Conservation (phyloP, 331 rosid genomes). For the Quercus phellos region DNA sequence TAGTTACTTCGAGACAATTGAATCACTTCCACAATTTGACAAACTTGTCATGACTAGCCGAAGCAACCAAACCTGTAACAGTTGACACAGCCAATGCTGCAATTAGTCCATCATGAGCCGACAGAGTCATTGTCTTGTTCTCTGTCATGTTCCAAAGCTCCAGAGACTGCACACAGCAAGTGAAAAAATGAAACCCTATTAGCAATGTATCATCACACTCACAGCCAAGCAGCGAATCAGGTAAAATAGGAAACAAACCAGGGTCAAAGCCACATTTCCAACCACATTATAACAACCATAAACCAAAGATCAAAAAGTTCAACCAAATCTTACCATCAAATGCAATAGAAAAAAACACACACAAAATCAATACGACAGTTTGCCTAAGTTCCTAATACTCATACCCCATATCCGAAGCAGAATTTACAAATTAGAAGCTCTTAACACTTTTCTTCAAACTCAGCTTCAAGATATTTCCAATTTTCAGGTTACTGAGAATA, state of each 20-base stretch:
- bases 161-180: conserved; percentile 50
- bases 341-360: not conserved
- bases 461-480: not conserved
- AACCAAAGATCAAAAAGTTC: not conserved
- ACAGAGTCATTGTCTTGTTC: conserved; percentile 69
- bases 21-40: conserved; percentile 81
- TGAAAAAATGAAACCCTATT: not conserved
- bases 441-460: not conserved
- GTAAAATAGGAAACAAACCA: not conserved
- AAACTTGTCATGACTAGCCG: conserved; percentile 77
- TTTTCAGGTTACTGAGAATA: not conserved
- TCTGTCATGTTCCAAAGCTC: conserved; percentile 92
- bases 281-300: not conserved
- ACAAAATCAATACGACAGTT: not conserved
- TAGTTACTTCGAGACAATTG: conserved; percentile 16
- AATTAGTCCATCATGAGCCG: conserved; percentile 82
- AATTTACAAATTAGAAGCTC: not conserved
- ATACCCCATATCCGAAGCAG: not conserved
- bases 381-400: not conserved
- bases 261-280: not conserved
- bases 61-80: conserved; percentile 73
- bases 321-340: not conserved
- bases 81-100: conserved; percentile 69
- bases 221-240: not conserved
- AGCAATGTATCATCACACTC: not conserved